Evolutionary conservation across 208 protist genomes (phyloP).

Genomic region (Kentomonas sorsogonicus): DNA sequence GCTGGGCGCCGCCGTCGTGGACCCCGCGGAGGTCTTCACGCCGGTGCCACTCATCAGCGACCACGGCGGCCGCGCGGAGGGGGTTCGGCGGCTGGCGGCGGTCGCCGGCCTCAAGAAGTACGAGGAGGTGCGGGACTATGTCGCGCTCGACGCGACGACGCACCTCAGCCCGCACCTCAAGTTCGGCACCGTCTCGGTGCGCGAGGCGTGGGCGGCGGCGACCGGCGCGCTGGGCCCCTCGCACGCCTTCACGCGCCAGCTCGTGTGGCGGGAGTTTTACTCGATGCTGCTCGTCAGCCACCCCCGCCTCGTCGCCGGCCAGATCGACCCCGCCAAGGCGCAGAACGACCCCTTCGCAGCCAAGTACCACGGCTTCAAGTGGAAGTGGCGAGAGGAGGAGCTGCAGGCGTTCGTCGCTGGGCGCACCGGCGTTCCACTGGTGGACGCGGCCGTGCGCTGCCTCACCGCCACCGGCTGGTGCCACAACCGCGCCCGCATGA

Average conservation of each 20-base stretch:
- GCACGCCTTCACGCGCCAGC: conserved; percentile 48
- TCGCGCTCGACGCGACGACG: conserved; percentile 51
- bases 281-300: conserved; percentile 48
- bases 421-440: conserved; percentile 86
- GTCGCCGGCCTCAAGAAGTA: conserved; percentile 35
- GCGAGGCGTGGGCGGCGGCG: conserved; percentile 46
- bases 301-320: conserved; percentile 44
- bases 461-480: conserved; percentile 77
- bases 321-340: conserved; percentile 31
- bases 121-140: conserved; percentile 33
- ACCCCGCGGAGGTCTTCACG: conserved; percentile 18
- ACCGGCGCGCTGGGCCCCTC: conserved; percentile 27
- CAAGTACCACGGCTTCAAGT: conserved; percentile 51
- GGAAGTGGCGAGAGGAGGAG: conserved; percentile 42
- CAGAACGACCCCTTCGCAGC: conserved; percentile 60
- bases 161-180: conserved; percentile 75
- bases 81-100: conserved; percentile 22
- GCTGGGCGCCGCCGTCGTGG: conserved; percentile 15
- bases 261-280: conserved; percentile 80
- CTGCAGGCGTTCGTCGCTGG: conserved; percentile 72
- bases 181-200: conserved; percentile 66
- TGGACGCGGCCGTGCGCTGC: conserved; percentile 91
- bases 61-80: conserved; percentile 41
- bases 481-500: conserved; percentile 69
- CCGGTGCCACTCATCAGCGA: conserved; percentile 24